phyloP scores from a whole-genome alignment of 2,329 filamentous ascomycete genomes.

The Achaetomium macrosporum region DNA sequence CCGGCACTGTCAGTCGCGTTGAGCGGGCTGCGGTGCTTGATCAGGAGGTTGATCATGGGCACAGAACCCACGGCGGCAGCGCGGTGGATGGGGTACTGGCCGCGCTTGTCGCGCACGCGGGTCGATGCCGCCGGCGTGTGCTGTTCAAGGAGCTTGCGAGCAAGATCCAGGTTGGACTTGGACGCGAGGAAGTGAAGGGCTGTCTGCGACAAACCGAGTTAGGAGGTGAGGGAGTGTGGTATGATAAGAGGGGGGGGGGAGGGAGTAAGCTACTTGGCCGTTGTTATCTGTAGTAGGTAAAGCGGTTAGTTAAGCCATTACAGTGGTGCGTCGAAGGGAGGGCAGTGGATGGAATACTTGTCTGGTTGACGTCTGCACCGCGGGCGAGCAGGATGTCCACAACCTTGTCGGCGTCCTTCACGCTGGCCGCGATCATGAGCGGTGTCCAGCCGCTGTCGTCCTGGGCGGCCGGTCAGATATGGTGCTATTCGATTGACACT shows the following conservation, averaged over 20 bases:
- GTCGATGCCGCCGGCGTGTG: slow-evolving; percentile 66
- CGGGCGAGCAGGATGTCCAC: slow-evolving; percentile 62
- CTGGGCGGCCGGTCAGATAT: slow-evolving; percentile 31
- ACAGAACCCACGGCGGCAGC: slow-evolving; percentile 84
- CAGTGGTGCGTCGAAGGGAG: not conserved
- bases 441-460: slow-evolving; percentile 79
- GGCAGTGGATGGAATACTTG: slow-evolving; percentile 45
- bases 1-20: slow-evolving; percentile 79
- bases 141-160: slow-evolving; percentile 63
- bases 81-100: slow-evolving; percentile 86
- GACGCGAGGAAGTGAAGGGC: slow-evolving; percentile 88
- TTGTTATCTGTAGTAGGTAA: slow-evolving; percentile 49
- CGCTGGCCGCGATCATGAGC: slow-evolving; percentile 73
- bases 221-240: not conserved
- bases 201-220: slow-evolving; percentile 49
- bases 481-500: not conserved
- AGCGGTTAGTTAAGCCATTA: slow-evolving; percentile 16
- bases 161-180: slow-evolving; percentile 79
- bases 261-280: slow-evolving; percentile 41
- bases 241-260: not conserved
- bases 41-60: slow-evolving; percentile 76
- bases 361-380: slow-evolving; percentile 66
- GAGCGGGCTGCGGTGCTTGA: slow-evolving; percentile 72
- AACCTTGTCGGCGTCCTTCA: slow-evolving; percentile 65
- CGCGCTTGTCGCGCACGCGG: slow-evolving; percentile 74